Conservation (phyloP, 805 yeast species). For the Huiozyma naganishii region DNA sequence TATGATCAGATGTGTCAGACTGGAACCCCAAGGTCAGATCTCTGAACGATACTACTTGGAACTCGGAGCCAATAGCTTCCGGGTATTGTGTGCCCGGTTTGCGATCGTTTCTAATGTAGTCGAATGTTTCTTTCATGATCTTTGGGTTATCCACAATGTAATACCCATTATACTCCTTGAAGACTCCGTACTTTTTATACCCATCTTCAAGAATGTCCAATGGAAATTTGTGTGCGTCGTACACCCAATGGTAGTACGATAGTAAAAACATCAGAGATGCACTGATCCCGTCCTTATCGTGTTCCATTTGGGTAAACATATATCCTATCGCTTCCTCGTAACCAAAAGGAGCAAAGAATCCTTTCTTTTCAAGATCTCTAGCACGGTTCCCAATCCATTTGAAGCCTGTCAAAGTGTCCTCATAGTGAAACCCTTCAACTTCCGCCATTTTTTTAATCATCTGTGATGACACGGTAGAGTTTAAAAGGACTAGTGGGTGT, state of each 20-base stretch:
- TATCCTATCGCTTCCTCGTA: conserved; percentile 95
- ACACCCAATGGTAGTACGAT: conserved; percentile 44
- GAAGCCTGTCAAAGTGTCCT: conserved; percentile 88
- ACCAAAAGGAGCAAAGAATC: conserved; percentile 72
- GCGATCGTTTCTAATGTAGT: conserved; percentile 34
- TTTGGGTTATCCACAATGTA: conserved; percentile 50
- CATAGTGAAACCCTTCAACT: conserved; percentile 46
- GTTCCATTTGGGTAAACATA: conserved; percentile 65
- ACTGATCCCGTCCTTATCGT: conserved; percentile 88
- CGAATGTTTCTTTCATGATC: conserved; percentile 46
- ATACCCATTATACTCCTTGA: conserved; percentile 80
- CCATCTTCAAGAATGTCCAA: conserved; percentile 46
- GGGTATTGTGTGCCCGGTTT: conserved; percentile 31
- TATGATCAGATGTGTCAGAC: conserved; percentile 45
- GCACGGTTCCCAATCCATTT: conserved; percentile 96
- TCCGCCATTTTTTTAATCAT: conserved; percentile 62
- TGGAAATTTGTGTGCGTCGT: conserved; percentile 17
- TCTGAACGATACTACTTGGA: conserved; percentile 55
- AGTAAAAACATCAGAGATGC: conserved; percentile 72
- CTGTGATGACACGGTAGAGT: conserved; percentile 89
- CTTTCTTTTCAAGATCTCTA: conserved; percentile 52
- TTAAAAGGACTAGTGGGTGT: conserved; percentile 45
- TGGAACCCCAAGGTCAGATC: conserved; percentile 81
- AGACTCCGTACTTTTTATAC: conserved; percentile 61
- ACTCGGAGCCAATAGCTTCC: conserved; percentile 38